Evolutionary conservation across 257 asterid genomes (phyloP).

Genomic region (Agastache rugosa): DNA sequence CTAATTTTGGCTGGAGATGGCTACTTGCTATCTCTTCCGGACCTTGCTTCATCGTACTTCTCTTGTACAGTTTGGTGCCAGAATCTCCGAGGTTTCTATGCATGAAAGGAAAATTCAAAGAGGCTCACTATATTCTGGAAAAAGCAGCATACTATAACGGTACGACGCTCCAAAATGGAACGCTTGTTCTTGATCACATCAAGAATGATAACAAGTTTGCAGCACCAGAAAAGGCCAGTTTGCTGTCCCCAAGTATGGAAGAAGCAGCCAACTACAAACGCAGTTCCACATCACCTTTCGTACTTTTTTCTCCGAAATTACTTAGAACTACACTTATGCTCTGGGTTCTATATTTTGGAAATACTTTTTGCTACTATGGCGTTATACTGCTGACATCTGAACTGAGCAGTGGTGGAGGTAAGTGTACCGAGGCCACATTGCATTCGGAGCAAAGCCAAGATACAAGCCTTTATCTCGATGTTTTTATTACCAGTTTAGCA

Average conservation of each 20-base stretch:
- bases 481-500: conserved; percentile 73
- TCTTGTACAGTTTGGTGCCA: conserved; percentile 43
- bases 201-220: conserved; percentile 30
- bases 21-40: conserved; percentile 49
- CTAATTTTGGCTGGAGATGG: conserved; percentile 61
- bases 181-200: conserved; percentile 44
- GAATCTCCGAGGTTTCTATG: conserved; percentile 65
- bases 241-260: conserved; percentile 34
- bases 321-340: conserved; percentile 57
- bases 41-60: conserved; percentile 50
- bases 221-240: conserved; percentile 36
- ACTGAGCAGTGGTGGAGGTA: conserved; percentile 62
- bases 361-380: conserved; percentile 72
- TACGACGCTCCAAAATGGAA: conserved; percentile 43
- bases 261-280: conserved; percentile 14
- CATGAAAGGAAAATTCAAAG: conserved; percentile 50
- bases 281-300: conserved; percentile 44
- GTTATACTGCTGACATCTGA: conserved; percentile 78
- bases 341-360: conserved; percentile 70
- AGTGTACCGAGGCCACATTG: conserved; percentile 42
- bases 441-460: conserved; percentile 32
- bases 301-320: conserved; percentile 57
- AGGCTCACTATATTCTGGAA: conserved; percentile 51
- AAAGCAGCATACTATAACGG: conserved; percentile 51
- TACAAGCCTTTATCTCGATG: conserved; percentile 60